Conservation (phyloP, 225 moss, liverwort and hornwort genomes). For the Asterella californica region DNA sequence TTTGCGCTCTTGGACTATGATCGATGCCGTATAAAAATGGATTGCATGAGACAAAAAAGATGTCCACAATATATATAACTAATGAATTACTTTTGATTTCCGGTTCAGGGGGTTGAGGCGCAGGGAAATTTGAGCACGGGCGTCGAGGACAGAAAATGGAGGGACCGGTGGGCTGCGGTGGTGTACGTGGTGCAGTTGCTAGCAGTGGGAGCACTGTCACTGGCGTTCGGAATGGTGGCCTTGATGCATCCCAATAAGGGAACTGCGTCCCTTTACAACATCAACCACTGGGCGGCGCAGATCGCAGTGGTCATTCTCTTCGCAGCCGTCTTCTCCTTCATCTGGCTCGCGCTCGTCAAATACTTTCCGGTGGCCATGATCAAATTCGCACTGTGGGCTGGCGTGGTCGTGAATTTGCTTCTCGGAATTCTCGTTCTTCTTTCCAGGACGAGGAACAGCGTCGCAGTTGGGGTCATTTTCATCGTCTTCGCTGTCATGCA, state of each 20-base stretch:
- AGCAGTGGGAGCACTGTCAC: slow-evolving; percentile 5
- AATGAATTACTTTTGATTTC: not conserved
- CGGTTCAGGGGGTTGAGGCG: slow-evolving; percentile 7
- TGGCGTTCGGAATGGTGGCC: slow-evolving; percentile 11
- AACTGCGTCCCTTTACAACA: slow-evolving; percentile 6
- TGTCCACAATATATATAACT: no score
- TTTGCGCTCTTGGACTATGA: not conserved
- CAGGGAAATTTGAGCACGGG: not conserved
- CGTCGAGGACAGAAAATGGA: slow-evolving; percentile 21
- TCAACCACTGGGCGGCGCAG: slow-evolving; percentile 21
- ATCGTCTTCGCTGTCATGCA: slow-evolving; percentile 26
- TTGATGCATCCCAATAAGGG: not conserved
- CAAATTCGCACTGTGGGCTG: slow-evolving; percentile 24
- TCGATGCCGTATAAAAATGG: not conserved
- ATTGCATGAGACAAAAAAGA: not conserved
- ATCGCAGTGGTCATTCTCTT: slow-evolving; percentile 15
- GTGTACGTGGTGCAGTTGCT: slow-evolving; percentile 12
- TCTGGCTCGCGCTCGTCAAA: slow-evolving; percentile 27
- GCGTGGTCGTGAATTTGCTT: slow-evolving; percentile 9
- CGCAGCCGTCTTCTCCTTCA: slow-evolving; percentile 13
- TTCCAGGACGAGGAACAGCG: slow-evolving; percentile 9
- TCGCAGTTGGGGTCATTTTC: slow-evolving; percentile 17
- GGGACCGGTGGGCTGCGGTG: slow-evolving; percentile 26
- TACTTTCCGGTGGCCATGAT: slow-evolving; percentile 24
- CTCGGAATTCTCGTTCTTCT: slow-evolving; percentile 11